These are phyloP conservation scores for Asterochloris sp. DNA, from an alignment of 139 green algal genomes.

Conservation along the genomic window DNA sequence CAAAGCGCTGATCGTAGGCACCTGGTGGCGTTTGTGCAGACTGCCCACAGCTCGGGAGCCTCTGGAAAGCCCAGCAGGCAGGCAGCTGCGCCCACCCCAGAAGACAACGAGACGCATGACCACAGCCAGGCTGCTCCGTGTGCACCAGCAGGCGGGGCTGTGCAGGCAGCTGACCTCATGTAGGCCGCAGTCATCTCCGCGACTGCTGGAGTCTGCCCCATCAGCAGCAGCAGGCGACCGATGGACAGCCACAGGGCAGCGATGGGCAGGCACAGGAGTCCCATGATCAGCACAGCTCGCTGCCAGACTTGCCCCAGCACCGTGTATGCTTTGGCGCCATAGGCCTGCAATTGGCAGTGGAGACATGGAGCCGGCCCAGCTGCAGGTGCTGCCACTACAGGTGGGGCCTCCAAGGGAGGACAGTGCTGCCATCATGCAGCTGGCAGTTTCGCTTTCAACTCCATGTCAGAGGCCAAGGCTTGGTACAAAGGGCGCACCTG, in stretches of 20 bases:
- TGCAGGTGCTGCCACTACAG: not conserved
- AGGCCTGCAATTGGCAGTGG: constrained; percentile 29
- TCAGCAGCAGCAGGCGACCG: constrained; percentile 37
- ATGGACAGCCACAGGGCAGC: constrained; percentile 42
- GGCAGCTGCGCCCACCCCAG: not conserved
- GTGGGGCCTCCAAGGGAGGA: not conserved
- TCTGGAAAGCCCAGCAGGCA: not conserved
- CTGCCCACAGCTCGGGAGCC: not conserved
- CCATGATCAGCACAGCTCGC: constrained; percentile 56
- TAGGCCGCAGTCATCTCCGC: constrained; percentile 14
- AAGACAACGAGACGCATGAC: not conserved
- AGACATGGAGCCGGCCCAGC: not conserved
- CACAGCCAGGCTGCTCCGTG: not conserved
- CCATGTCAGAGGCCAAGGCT: not conserved
- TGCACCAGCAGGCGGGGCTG: not conserved
- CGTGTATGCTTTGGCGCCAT: constrained; percentile 59
- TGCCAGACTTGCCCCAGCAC: constrained; percentile 60
- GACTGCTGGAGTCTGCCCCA: constrained; percentile 1
- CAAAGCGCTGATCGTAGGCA: not conserved
- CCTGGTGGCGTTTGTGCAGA: not conserved
- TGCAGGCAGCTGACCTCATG: constrained; percentile 3
- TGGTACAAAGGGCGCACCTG: constrained; percentile 25
- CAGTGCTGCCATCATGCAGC: not conserved
- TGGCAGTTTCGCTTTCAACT: not conserved
- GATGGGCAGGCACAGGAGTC: constrained; percentile 37